Evolutionary conservation across 1,284 basidiomycete genomes (phyloP).

Genomic region (Ceratobasidium sp.): DNA sequence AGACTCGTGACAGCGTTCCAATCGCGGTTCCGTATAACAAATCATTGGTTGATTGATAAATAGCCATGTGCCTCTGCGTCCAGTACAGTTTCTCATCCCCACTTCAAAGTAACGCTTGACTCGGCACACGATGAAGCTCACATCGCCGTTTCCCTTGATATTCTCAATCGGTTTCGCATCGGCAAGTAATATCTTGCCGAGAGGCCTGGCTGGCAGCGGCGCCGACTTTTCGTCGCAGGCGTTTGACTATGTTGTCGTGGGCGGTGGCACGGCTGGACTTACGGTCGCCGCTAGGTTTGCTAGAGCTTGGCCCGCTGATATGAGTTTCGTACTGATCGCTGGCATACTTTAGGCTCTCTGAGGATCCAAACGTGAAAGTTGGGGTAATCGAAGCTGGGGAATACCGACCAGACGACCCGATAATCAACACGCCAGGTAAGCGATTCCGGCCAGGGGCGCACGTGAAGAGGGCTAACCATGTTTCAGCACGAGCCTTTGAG

Average conservation of each 20-base stretch:
- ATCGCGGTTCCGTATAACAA: too few relatives aligned
- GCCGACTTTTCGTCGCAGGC: neutral
- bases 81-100: too few relatives aligned
- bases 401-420: slow-evolving; percentile 5
- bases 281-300: slow-evolving; percentile 26
- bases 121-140: too few relatives aligned
- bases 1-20: too few relatives aligned
- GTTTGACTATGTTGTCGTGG: slow-evolving; percentile 13
- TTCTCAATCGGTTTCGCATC: neutral
- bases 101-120: too few relatives aligned
- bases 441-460: too few relatives aligned
- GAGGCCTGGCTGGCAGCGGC: neutral
- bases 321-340: neutral
- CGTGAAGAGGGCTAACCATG: neutral
- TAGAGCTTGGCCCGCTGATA: neutral
- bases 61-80: too few relatives aligned
- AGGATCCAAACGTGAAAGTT: slow-evolving; percentile 14
- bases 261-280: slow-evolving; percentile 31
- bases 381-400: slow-evolving; percentile 23
- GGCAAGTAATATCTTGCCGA: too few relatives aligned
- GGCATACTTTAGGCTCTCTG: slow-evolving; percentile 1
- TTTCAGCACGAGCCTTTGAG: slow-evolving; percentile 1
- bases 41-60: too few relatives aligned
- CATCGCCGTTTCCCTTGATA: too few relatives aligned
- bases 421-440: slow-evolving; percentile 30